Percentiles rank a stretch among this genome's conserved stretches.
phyloP scores from a whole-genome alignment of 148 eudicot genomes.

The Vaccinium myrtillus region DNA sequence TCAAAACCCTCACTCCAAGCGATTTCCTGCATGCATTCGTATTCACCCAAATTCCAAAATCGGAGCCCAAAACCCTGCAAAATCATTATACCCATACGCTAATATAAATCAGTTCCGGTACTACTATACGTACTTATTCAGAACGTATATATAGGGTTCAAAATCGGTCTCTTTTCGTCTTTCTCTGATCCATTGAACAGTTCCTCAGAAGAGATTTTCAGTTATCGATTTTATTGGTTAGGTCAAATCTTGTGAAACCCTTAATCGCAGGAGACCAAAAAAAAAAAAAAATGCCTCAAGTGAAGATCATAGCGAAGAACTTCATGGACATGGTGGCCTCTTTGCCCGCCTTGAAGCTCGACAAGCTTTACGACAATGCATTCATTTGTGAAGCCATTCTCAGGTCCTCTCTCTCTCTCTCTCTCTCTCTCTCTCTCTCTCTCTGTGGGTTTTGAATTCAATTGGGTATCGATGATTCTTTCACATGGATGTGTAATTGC shows the following conservation, averaged over 20 bases:
- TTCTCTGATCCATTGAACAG: neutral
- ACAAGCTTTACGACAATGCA: constrained; percentile 70
- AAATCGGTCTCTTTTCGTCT: neutral
- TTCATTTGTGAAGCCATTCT: constrained; percentile 96
- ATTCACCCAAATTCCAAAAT: too few relatives aligned
- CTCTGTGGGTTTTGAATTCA: neutral
- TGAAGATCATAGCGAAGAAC: constrained; percentile 79
- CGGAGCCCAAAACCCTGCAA: neutral
- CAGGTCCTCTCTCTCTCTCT: constrained; percentile 41
- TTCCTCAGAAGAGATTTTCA: neutral
- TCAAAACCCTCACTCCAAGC: neutral
- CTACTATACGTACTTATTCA: too few relatives aligned
- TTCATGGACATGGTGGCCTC: constrained; percentile 99
- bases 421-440: neutral
- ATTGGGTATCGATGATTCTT: neutral
- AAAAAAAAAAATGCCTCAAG: constrained; percentile 58
- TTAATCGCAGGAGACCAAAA: neutral
- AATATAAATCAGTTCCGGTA: too few relatives aligned
- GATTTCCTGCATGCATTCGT: too few relatives aligned
- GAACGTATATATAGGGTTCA: neutral
- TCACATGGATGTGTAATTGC: neutral
- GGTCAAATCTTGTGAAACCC: neutral
- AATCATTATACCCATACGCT: neutral
- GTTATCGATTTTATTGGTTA: neutral
- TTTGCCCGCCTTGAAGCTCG: constrained; percentile 82